Evolutionary conservation across 805 yeast genomes (phyloP), one percentile per base, ranked within the genome.

Genomic region (Metahyphopichia silvanorum): DNA sequence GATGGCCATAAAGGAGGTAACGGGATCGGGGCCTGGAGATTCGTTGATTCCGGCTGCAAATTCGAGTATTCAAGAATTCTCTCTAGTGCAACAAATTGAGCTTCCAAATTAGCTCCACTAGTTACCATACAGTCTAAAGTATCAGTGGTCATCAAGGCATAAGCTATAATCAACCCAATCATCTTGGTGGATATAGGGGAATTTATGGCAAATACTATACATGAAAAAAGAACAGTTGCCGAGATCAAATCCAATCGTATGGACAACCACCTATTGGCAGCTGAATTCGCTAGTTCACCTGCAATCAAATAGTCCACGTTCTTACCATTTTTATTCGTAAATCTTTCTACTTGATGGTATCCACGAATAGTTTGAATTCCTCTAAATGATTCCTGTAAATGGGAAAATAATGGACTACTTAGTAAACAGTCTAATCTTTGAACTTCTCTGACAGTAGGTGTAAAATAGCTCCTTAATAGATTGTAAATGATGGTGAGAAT

Each of bases 31-130:
- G n/a, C n/a, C n/a, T n/a, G n/a, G n/a, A n/a, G n/a, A n/a, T n/a
- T n/a, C n/a, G n/a, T n/a, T n/a, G n/a, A 66, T 45, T 67, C 76
- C 4, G 66, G 51, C 13, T 34, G 42, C 32, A 48, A 41, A 25
- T 39, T 33, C 10, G 40, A 43, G 33, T 48, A 48, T 19, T 48
- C 51, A 16, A 46, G 34, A 23, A 48, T 38, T 25, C 53, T 37
- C 29, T 48, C 51, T 10, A 48, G 28, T 25, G 43, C 38, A 16
- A 46, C 49, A 4, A 44, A 39, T 16, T 44, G 42, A 14, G 48
- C 37, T 32, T 48, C 51, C 4, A 44, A 37, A 14, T 44, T 45
- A 9, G 50, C 43, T 44, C 46, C 40, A 31, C 32, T 27, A 32
- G 50, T 38, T 11, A 48, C 40, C 14, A 44, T 46, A 2, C 45